These are phyloP conservation scores for Moesziomyces sp. DNA, from an alignment of 1,284 basidiomycete genomes.

Conservation along the genomic window DNA sequence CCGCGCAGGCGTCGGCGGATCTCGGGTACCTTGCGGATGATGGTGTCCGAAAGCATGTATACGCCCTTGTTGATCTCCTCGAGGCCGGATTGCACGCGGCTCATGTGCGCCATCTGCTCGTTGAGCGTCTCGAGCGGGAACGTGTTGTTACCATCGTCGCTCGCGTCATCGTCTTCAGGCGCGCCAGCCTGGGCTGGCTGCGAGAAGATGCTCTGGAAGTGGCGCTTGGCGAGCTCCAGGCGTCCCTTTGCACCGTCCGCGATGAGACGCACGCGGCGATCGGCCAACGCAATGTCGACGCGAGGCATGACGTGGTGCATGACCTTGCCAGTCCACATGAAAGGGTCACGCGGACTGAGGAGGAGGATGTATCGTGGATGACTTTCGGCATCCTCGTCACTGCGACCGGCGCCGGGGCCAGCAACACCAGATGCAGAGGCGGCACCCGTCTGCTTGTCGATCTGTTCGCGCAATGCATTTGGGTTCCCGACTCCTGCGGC, in stretches of 20 bases:
- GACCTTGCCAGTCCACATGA: constrained; percentile 89
- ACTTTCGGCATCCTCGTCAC: constrained; percentile 66
- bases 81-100: constrained; percentile 86
- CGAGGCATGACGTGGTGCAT: constrained; percentile 71
- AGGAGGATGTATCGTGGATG: constrained; percentile 80
- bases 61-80: constrained; percentile 89
- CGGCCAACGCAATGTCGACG: constrained; percentile 62
- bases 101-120: constrained; percentile 91
- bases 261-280: constrained; percentile 62
- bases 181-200: neutral
- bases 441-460: constrained; percentile 34
- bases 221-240: constrained; percentile 80
- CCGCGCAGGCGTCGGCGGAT: constrained; percentile 49
- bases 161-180: constrained; percentile 58
- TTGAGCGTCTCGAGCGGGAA: constrained; percentile 74
- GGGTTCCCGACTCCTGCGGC: constrained; percentile 18
- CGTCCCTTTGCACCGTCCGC: constrained; percentile 80
- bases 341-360: constrained; percentile 84
- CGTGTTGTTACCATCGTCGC: constrained; percentile 36
- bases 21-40: constrained; percentile 76
- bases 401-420: constrained; percentile 66
- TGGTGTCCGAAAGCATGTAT: constrained; percentile 89
- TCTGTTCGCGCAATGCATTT: constrained; percentile 30
- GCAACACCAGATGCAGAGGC: constrained; percentile 1
- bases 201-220: constrained; percentile 72